Base-by-base conservation (phyloP, 257 asterid genomes). In the Lantana camara region DNA sequence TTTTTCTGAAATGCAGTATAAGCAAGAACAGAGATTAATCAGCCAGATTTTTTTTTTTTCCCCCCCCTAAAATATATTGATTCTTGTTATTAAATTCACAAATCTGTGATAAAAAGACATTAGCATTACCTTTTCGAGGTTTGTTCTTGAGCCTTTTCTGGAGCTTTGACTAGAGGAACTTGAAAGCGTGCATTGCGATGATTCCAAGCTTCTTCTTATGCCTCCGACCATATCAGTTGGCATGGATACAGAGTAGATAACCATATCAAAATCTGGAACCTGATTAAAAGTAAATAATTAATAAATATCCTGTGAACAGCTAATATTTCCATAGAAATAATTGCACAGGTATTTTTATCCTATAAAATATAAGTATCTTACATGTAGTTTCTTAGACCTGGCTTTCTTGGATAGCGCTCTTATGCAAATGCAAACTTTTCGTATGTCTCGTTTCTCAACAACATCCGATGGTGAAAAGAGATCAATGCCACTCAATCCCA, bases 381-480 rank as follows among this genome's bases (percentile, higher is more conserved):
- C 98, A 66, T 77, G 73, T 63, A 91, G 79, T 60, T 84, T 90
- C 80, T 84, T 84, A 45, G 94, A 83, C 73, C 95, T 79, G 70
- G 95, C 86, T 77, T 86, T 86, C 80, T 84, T 91, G 7, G 96
- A 91, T 61, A 91, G 84, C 30, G 95, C 83, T 70, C 98, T 70
- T 59, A 91, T 69, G 78, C 98, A 91, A 77, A 88, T 88, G 85
- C 98, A 91, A 66, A 91, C 95, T 78, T 88, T 88, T 60, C 98
- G 76, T 40, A 68, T 75, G 64, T 91, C 73, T 68, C 84, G 70
- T 72, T 80, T 88, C 86, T 91, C 98, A 62, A 91, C 96, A 60
- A 88, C 96, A 82, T 91, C 98, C 0, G 98, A 82, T 54, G 98
- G 98, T 27, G 98, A 91, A 75, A 91, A 86, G 64, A 91, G 96